Evolutionary conservation across 2,329 filamentous ascomycete genomes (phyloP), one percentile per base, ranked within the genome.

Genomic region (Pestalotiopsis sp.): DNA sequence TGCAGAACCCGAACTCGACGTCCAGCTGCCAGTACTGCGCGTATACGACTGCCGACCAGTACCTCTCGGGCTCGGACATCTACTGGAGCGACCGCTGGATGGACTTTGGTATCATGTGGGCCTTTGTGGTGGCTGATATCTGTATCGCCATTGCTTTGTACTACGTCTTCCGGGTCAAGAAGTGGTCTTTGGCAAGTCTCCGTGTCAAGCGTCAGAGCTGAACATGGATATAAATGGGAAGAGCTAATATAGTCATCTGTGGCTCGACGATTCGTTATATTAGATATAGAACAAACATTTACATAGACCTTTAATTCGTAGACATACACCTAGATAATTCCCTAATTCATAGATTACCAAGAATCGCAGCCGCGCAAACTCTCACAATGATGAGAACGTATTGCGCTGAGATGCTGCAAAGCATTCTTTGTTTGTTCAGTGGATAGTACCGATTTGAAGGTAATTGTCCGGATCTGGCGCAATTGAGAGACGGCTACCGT

Each of bases 81-180:
- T 76, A 82, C 69, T 93, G 91, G 75, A 76, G 71, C 36, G 81
- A 92, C 36, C 81, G 89, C 27, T 93, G 91, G 91, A 85, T 90
- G 68, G 91, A 93, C 76, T 91, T 91, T 75, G 91, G 89, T 1
- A 78, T 92, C 36, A 79, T 90, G 66, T 90, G 86, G 82, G 85
- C 82, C 0, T 91, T 88, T 70, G 83, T 90, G 67, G 76, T 82
- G 12, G 88, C 90, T 75, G 91, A 91, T 74, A 77, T 89, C 20
- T 77, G 78, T 36, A 87, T 82, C 0, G 87, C 88, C 0, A 77
- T 91, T 59, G 76, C 81, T 2, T 75, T 90, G 45, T 91, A 91
- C 75, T 91, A 85, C 84, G 75, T 87, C 68, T 82, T 80, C 1
- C 80, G 85, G 38, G 81, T 86, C 67, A 61, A 57, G 39, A 27